These are phyloP conservation scores for Luvunga scandens DNA, from an alignment of 345 rosid species.

Conservation along the genomic window DNA sequence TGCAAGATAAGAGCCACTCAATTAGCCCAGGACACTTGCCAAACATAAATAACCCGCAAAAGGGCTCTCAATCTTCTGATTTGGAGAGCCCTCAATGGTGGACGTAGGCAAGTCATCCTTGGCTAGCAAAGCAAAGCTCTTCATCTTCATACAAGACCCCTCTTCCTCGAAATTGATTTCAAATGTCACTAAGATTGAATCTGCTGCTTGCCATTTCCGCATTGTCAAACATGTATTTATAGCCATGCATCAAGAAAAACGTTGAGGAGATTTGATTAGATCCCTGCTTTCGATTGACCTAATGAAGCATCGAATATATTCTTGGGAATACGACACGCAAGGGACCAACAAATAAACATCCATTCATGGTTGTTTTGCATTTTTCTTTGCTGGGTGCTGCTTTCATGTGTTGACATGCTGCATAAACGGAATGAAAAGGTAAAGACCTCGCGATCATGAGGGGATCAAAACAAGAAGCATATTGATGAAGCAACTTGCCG, in stretches of 20 bases:
- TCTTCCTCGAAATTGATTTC: slow-evolving; percentile 13
- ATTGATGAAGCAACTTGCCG: slow-evolving; percentile 13
- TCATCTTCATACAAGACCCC: slow-evolving; percentile 49
- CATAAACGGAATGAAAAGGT: neutral
- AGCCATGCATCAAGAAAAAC: neutral
- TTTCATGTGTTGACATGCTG: slow-evolving; percentile 8
- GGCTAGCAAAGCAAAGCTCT: slow-evolving; percentile 46
- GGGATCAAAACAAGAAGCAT: neutral
- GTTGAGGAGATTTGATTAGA: neutral
- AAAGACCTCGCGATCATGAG: neutral
- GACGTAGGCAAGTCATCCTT: slow-evolving; percentile 59
- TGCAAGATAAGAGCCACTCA: slow-evolving; percentile 38
- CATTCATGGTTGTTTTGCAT: no score
- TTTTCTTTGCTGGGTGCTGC: neutral
- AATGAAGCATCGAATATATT: slow-evolving; percentile 17
- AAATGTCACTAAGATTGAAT: neutral
- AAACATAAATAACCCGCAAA: slow-evolving; percentile 7
- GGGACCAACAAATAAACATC: neutral
- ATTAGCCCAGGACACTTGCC: slow-evolving; percentile 40
- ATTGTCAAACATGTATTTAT: slow-evolving; percentile 21
- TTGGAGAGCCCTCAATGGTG: neutral
- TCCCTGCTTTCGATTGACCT: neutral
- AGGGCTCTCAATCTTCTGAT: neutral
- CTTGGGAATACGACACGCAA: neutral
- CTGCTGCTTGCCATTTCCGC: neutral